These are phyloP conservation scores for Juncus effusus DNA, from an alignment of 176 grass and related monocot genomes.

Conservation along the genomic window DNA sequence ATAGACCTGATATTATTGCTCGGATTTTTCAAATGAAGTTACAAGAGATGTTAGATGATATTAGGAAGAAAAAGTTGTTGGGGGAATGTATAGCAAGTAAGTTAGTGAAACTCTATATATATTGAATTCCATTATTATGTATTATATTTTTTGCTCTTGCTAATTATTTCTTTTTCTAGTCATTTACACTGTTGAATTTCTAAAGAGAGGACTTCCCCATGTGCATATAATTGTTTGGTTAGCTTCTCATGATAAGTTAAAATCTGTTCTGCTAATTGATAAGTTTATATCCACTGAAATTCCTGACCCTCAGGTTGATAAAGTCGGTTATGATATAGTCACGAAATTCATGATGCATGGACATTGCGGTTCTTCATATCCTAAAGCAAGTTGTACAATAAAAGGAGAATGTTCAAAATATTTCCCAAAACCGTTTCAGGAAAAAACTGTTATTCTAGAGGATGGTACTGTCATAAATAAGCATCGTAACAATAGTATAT, in stretches of 20 bases:
- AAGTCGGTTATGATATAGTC: neutral
- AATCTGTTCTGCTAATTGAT: neutral
- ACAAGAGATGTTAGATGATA: too few relatives aligned
- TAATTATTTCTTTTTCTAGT: neutral
- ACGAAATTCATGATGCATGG: neutral
- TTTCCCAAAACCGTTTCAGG: slow-evolving; percentile 13
- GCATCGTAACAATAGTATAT: slow-evolving; percentile 4
- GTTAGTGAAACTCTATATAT: too few relatives aligned
- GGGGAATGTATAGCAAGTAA: too few relatives aligned
- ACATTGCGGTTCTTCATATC: neutral
- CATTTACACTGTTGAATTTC: neutral
- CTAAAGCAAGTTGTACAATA: slow-evolving; percentile 20
- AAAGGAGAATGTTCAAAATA: neutral
- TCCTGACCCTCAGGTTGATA: neutral
- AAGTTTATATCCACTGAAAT: neutral
- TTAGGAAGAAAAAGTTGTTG: too few relatives aligned
- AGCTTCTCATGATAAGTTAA: neutral
- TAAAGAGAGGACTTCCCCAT: too few relatives aligned
- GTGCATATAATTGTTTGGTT: neutral
- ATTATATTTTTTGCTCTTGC: too few relatives aligned
- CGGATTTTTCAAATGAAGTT: too few relatives aligned
- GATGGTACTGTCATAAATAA: slow-evolving; percentile 26
- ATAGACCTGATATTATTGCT: too few relatives aligned
- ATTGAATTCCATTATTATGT: too few relatives aligned
- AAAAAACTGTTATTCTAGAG: slow-evolving; percentile 14